Evolutionary conservation across 2,329 filamentous ascomycete genomes (phyloP), one percentile per base, ranked within the genome.

Genomic region (Aaosphaeria pasadenensis): DNA sequence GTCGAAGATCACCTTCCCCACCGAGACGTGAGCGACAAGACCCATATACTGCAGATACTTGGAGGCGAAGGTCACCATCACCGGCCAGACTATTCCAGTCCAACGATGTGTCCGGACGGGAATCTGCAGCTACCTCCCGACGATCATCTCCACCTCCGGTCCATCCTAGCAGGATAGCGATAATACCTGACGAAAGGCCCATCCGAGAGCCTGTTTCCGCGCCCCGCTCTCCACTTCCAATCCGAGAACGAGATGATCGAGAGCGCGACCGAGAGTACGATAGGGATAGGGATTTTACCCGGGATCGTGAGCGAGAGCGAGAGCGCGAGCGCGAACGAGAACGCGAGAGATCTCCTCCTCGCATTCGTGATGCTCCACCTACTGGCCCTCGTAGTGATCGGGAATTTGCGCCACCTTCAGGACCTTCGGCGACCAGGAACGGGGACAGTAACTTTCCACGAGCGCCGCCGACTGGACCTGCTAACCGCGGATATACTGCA

Each of bases 101-200:
- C 32, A 75, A 74, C 36, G 75, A 78, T 44, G 72, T 74, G 39
- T 81, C 79, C 24, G 78, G 75, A 24, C 70, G 76, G 47, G 78
- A 76, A 36, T 85, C 83, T 6, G 76, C 70, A 17, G 67, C 76
- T 17, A 83, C 79, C 30, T 86, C 83, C 24, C 77, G 82, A 48
- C 76, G 81, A 43, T 84, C 84, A 6, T 86, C 84, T 5, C 84
- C 84, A 11, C 79, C 73, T 29, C 66, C 73, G 9, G 67, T 79
- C 11, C 80, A 83, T 57, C 75, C 77, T 11, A 83, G 82, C 54
- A 75, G 79, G 55, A 62, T 74, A 43, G 74, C 71, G 42, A 59
- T 75, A 13, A 63, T 72, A 36, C 55, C 48, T 30, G 59, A 61
- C 32, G 60, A 60, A 24, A 45, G 52, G 32, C 47, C 53, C 39